Base-by-base conservation (phyloP, 768 basidiomycete genomes). In the Pleurotus citrinopileatus region DNA sequence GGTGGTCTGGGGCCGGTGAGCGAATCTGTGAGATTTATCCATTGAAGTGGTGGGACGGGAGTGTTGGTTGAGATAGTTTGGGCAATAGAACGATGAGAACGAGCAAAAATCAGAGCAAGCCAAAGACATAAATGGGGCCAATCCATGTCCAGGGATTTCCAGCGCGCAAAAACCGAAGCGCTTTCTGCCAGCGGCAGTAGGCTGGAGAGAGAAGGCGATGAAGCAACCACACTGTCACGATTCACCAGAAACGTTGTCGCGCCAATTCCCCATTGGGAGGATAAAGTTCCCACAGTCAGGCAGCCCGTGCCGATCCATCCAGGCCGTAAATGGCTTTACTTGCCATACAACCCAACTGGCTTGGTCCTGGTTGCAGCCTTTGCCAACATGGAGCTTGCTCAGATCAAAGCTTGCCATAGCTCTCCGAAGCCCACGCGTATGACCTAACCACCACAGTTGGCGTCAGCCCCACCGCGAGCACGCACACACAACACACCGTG, bases 11-110 rank as follows among this genome's bases (percentile, higher is more conserved):
- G 65, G 27, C 87, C 87, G 26, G 68, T 69, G 38, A 87, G 70
- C 50, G 83, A 70, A 59, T 59, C 57, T 3, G 86, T 79, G 60
- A 91, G 71, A 66, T 89, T 88, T 65, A 92, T 80, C 90, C 84
- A 87, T 68, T 89, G 84, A 3, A 87, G 72, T 36, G 84, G 84
- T 22, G 86, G 85, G 5, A 85, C 70, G 3, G 83, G 73, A 32
- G 75, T 78, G 57, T 60, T 67, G 1, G 79, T 82, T 13, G 84
- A 78, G 51, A 82, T 77, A 50, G 73, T 67, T 61, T 81, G 81
- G 48, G 80, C 73, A 54, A 59, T 54, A 61, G 26, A 51, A 53
- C 58, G 61, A 57, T 37, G 55, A 60, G 54, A 58, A 65, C 57
- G 60, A 61, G 54, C 48, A 60, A 60, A 58, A 60, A 67, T 57